These are phyloP conservation scores for Shiraia sp. DNA, from an alignment of 2,329 filamentous ascomycete species.

Conservation along the genomic window DNA sequence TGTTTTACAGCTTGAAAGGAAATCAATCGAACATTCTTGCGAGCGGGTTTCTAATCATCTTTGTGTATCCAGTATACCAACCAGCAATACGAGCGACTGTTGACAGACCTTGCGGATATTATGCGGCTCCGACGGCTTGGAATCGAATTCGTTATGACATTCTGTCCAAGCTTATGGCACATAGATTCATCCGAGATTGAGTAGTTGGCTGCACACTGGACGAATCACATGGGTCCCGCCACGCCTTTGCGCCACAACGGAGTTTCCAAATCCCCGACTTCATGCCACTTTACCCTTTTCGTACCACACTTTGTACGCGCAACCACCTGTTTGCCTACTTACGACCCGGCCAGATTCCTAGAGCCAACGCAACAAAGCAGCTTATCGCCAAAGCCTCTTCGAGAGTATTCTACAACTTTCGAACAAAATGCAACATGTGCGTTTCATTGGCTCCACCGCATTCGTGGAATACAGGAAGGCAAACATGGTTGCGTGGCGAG, in stretches of 20 bases:
- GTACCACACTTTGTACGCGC: conserved; percentile 25
- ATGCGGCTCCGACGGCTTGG: no score
- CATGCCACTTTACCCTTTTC: conserved; percentile 11
- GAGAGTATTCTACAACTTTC: conserved; percentile 25
- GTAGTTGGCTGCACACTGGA: neutral
- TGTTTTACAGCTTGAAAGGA: no score
- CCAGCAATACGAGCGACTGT: no score
- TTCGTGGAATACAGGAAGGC: conserved; percentile 4
- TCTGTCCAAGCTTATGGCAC: no score
- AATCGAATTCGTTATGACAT: no score
- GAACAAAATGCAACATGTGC: neutral
- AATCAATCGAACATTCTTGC: no score
- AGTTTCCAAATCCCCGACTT: conserved; percentile 16
- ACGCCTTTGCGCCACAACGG: conserved; percentile 31
- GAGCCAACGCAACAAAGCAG: conserved; percentile 20
- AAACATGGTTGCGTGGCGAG: conserved; percentile 27
- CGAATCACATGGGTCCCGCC: conserved; percentile 11
- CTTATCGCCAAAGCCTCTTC: conserved; percentile 26
- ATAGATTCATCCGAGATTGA: no score
- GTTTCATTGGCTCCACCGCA: conserved; percentile 23
- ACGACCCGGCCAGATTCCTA: conserved; percentile 12
- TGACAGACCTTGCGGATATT: no score
- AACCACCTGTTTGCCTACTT: conserved; percentile 28
- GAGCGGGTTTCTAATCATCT: no score
- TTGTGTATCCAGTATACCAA: no score